phyloP scores from a whole-genome alignment of 73 alveolate species.

The Paramecium octaurelia region DNA sequence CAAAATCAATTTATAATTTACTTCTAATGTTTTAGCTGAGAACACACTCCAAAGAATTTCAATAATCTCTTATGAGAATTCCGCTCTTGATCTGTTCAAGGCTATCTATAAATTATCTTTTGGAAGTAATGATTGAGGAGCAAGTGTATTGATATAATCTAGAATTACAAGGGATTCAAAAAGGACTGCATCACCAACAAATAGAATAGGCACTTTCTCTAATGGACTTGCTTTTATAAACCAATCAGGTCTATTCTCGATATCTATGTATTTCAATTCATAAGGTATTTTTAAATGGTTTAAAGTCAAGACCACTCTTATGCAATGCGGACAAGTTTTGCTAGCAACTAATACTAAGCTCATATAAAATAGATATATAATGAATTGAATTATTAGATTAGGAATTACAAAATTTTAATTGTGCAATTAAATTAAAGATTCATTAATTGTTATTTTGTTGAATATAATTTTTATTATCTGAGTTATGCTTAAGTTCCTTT shows the following conservation, averaged over 20 bases:
- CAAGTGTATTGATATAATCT: neutral
- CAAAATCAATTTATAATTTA: neutral
- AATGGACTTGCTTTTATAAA: slow-evolving; percentile 21
- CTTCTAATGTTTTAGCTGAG: neutral
- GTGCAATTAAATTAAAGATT: neutral
- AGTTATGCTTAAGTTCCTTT: too few relatives aligned
- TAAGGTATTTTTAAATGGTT: neutral
- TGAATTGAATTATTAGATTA: neutral
- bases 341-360: neutral
- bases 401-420: neutral
- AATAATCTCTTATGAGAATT: neutral
- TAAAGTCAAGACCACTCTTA: neutral
- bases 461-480: too few relatives aligned
- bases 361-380: neutral
- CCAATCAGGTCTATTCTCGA: slow-evolving; percentile 30
- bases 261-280: slow-evolving; percentile 13
- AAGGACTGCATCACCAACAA: neutral
- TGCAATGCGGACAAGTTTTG: neutral
- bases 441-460: neutral
- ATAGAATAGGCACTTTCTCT: slow-evolving; percentile 17
- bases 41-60: neutral
- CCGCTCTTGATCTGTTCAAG: neutral
- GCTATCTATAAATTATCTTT: neutral
- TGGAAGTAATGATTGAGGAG: neutral
- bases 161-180: neutral